Conservation (phyloP, 2,329 filamentous ascomycete species). For the Teratosphaeria nubilosa region DNA sequence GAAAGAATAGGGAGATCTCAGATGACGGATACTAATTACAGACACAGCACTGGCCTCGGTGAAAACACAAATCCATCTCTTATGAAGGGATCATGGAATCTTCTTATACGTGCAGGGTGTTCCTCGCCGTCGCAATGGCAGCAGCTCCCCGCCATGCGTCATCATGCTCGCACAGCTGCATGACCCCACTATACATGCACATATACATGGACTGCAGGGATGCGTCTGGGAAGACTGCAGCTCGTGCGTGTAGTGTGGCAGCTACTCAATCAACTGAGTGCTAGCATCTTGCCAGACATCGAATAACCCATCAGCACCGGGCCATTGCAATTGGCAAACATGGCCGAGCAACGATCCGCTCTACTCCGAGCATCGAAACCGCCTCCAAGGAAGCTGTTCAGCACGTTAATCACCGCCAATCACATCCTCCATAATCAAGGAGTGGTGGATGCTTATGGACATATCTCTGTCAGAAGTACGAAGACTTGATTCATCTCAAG, state of each 20-base stretch:
- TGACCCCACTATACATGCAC: neutral
- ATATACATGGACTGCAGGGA: neutral
- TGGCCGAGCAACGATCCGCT: conserved; percentile 8
- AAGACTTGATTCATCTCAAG: neutral
- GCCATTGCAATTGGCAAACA: neutral
- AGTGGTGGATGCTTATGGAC: conserved; percentile 26
- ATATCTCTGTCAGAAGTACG: conserved; percentile 24
- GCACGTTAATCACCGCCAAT: conserved; percentile 26
- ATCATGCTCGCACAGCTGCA: neutral
- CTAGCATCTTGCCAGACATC: neutral
- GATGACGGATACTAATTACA: neutral
- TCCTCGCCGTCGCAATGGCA: neutral
- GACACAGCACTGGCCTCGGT: neutral
- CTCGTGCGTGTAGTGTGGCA: neutral
- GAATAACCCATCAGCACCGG: neutral
- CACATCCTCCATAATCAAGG: conserved; percentile 26
- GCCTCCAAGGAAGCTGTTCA: conserved; percentile 19
- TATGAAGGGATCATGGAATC: neutral
- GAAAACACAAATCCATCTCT: neutral
- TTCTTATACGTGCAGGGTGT: neutral
- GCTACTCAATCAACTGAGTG: neutral
- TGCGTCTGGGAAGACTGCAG: neutral
- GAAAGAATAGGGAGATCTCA: neutral
- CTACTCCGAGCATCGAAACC: conserved; percentile 21
- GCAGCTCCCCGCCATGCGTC: neutral